These are phyloP conservation scores for Chenopodium formosanum DNA, from an alignment of 148 eudicot genomes.

Conservation along the genomic window DNA sequence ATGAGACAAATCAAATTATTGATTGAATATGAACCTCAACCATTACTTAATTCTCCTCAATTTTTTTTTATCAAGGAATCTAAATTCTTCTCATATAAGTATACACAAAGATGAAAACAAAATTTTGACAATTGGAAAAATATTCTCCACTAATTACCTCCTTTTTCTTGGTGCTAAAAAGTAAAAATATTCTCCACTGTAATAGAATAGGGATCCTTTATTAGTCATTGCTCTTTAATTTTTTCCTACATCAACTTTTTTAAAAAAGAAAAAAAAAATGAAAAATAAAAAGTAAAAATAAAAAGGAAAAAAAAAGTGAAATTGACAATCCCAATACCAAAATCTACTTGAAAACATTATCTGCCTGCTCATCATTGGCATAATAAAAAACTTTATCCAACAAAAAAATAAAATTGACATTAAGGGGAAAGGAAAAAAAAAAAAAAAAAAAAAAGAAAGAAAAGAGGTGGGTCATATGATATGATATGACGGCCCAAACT, in stretches of 20 bases:
- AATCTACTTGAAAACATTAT: background rate
- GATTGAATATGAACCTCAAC: too few species aligned
- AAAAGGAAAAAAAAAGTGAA: background rate
- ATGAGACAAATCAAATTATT: too few species aligned
- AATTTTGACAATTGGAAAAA: background rate
- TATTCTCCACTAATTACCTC: background rate
- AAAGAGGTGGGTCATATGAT: background rate
- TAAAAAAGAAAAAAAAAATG: too few species aligned
- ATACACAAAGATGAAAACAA: too few species aligned
- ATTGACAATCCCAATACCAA: constrained; percentile 1
- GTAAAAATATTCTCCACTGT: background rate
- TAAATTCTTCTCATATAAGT: too few species aligned
- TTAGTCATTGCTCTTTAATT: background rate
- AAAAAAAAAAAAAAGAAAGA: background rate
- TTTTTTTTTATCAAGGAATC: too few species aligned
- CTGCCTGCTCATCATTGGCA: constrained; percentile 16
- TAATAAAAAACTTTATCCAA: background rate
- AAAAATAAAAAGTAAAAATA: background rate
- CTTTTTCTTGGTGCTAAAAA: background rate
- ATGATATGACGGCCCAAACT: background rate
- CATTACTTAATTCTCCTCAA: too few species aligned
- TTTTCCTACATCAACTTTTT: background rate
- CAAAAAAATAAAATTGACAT: background rate
- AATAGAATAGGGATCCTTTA: background rate
- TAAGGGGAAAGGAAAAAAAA: too few species aligned